These are phyloP conservation scores for Neurospora sp. DNA, from an alignment of 495 filamentous ascomycete species.

Conservation along the genomic window DNA sequence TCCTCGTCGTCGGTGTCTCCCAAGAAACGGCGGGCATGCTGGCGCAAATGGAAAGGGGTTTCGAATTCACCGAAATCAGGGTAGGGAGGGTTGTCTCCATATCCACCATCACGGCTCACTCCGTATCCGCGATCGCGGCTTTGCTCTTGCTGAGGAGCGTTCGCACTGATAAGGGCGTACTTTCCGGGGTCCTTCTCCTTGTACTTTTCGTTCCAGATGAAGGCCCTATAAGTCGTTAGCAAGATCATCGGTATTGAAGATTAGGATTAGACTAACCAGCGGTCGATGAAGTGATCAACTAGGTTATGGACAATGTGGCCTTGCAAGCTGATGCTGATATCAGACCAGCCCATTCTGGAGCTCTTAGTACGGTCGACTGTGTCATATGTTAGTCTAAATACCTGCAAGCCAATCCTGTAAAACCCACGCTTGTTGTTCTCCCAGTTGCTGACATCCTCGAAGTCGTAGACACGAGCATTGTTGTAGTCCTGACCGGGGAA, in stretches of 20 bases:
- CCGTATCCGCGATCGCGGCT: background rate
- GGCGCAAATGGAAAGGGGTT: background rate
- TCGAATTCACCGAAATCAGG: background rate
- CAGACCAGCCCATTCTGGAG: slow-evolving; percentile 91
- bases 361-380: slow-evolving; percentile 61
- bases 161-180: slow-evolving; percentile 30
- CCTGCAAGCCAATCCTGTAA: background rate
- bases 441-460: slow-evolving; percentile 74
- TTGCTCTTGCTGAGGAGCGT: background rate
- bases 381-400: slow-evolving; percentile 8
- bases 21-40: slow-evolving; percentile 16
- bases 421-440: slow-evolving; percentile 64
- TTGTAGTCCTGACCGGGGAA: slow-evolving; percentile 96
- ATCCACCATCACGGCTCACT: background rate
- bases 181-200: slow-evolving; percentile 49
- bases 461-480: slow-evolving; percentile 81
- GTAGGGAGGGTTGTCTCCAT: background rate
- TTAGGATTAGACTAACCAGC: slow-evolving; percentile 39
- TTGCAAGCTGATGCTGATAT: slow-evolving; percentile 72
- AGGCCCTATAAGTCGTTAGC: slow-evolving; percentile 48
- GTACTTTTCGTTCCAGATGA: slow-evolving; percentile 81
- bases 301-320: slow-evolving; percentile 75
- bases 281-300: slow-evolving; percentile 66
- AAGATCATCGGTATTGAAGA: background rate
- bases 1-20: slow-evolving; percentile 18